Conservation (phyloP, 331 rosid genomes). For the Erythrophleum ivorense region DNA sequence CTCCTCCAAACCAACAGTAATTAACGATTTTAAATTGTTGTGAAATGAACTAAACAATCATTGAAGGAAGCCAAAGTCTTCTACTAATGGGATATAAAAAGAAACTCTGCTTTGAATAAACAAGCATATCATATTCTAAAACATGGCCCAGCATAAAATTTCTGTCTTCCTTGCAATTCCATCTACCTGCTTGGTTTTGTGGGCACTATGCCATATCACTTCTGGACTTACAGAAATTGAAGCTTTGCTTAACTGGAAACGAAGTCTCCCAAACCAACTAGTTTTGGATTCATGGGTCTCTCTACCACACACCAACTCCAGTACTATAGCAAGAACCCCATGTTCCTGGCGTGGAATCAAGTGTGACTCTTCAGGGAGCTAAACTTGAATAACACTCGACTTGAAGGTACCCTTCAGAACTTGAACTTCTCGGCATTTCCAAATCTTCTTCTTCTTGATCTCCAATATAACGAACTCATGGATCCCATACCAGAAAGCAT, state of each 20-base stretch:
- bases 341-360: constrained; percentile 7
- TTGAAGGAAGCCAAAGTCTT: too few species aligned
- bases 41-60: too few species aligned
- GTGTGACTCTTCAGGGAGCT: background rate
- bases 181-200: background rate
- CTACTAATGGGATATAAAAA: background rate
- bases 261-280: background rate
- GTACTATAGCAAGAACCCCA: background rate
- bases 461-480: background rate
- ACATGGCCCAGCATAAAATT: background rate
- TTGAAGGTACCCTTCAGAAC: background rate
- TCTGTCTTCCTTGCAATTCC: background rate
- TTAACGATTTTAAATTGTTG: too few species aligned
- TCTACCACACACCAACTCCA: background rate
- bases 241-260: constrained; percentile 4
- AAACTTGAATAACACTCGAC: background rate
- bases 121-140: background rate
- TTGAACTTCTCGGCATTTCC: background rate
- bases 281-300: background rate
- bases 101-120: background rate
- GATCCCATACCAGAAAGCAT: background rate
- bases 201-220: background rate
- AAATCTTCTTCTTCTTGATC: background rate
- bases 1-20: too few species aligned
- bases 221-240: background rate